Evolutionary conservation across 164 flowering plant species (phyloP), one percentile per base, ranked within the genome.

Genomic region (Berberis vulgaris): DNA sequence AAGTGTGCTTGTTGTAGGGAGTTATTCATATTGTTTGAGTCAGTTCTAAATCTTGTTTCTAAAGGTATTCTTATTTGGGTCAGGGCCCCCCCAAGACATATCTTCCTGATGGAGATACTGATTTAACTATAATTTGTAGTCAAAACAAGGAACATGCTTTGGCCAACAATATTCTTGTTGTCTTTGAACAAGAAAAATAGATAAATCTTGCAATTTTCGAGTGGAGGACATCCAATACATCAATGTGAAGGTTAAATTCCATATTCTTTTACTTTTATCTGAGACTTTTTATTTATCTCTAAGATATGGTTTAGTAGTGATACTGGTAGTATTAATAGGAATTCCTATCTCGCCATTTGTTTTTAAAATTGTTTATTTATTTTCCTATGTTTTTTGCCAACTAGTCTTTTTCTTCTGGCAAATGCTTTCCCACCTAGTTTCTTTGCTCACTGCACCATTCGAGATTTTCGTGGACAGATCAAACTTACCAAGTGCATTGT

Each of bases 101-200:
- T 78, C 88, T 92, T 61, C 96, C 97, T 64, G 97, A 92, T 75
- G 98, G 98, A 61, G 98, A 89, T 67, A 92, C 89, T 66, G 98
- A 92, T 77, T 72, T 92, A 71, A 89, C 96, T 43, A 84, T 80
- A 40, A 69, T 91, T 72, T 74, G 80, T 68, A 74, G 74, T 61
- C 61, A 58, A 41, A 77, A 76, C 68, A 54, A 61, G 11, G 92
- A 84, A 64, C 91, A 87, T 53, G 69, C 0, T 26, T 26, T 88
- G 72, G 85, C 85, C 7, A 67, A 59, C 53, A 77, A 78, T 11
- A 79, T 88, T 13, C 68, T 66, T 56, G 50, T 75, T 59, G 76
- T 82, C 50, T 94, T 93, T 58, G 78, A 85, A 72, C 65, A 67
- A 58, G 90, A 84, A 78, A 88, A 80, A 41, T 81, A 68, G 46